phyloP scores from a whole-genome alignment of 1,139 yeast genomes.

The Candida smagusa region DNA sequence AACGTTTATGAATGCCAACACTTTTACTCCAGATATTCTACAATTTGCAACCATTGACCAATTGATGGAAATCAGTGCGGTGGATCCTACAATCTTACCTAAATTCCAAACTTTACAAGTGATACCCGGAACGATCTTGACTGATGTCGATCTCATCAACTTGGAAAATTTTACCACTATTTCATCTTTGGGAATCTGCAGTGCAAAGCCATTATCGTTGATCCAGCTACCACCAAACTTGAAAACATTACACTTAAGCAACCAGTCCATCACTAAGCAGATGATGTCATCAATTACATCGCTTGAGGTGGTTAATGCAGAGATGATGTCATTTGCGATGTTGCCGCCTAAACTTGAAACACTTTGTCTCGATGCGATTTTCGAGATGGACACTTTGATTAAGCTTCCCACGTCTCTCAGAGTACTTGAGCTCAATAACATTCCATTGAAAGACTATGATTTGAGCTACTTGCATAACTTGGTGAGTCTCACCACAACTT shows the following conservation, averaged over 20 bases:
- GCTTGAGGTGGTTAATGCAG: neutral
- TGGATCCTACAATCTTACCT: neutral
- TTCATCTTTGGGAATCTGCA: constrained; percentile 1
- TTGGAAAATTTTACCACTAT: constrained; percentile 1
- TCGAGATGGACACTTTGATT: neutral
- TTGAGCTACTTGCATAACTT: neutral
- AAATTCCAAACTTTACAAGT: neutral
- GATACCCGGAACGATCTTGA: neutral
- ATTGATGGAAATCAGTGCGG: constrained; percentile 1
- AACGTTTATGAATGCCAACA: constrained; percentile 1
- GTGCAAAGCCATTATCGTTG: constrained; percentile 1
- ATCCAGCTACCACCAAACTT: constrained; percentile 1
- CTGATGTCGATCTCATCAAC: neutral
- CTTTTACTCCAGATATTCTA: neutral
- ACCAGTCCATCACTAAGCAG: neutral
- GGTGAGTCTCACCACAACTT: neutral
- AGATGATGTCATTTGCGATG: neutral
- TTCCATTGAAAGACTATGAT: neutral
- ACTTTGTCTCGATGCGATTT: constrained; percentile 1
- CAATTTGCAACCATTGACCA: neutral
- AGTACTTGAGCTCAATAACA: neutral
- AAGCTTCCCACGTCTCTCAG: neutral
- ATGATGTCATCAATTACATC: neutral
- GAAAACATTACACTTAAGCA: neutral
- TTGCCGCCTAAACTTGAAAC: neutral